Evolutionary conservation across 176 grass and related monocot genomes (phyloP), one percentile per base, ranked within the genome.

Genomic region (Cenchrus americanus): DNA sequence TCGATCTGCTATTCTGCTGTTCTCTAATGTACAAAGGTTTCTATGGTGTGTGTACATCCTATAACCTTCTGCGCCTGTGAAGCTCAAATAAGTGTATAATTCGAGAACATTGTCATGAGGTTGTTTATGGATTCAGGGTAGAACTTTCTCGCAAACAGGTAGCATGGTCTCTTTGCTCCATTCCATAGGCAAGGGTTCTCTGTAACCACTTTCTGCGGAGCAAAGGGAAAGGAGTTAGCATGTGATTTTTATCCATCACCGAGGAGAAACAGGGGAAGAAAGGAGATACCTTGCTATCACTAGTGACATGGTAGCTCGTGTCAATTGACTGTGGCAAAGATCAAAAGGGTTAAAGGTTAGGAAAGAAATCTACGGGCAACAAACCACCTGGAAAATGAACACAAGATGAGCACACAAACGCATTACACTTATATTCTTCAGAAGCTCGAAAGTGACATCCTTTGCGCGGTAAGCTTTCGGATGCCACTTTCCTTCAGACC

Each of bases 401-500:
- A 73, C 4, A 75, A 61, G 30, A 74, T 23, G 26, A 61, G 49
- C 76, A 70, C 30, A 65, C 77, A 87, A 49, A 78, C 70, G 69
- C 84, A 74, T 89, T 89, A 98, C 96, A 40, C 89, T 89, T 87
- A 96, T 94, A 72, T 94, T 98, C 77, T 96, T 98, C 62, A 96
- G 80, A 68, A 94, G 89, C 22, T 94, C 86, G 6, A 89, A 87
- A 82, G 83, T 95, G 49, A 96, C 74, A 85, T 98, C 93, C 67
- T 87, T 88, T 71, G 96, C 85, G 21, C 89, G 80, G 69, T 98
- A 98, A 53, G 93, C 85, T 91, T 92, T 98, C 30, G 96, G 96
- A 84, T 98, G 96, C 96, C 96, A 98, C 75, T 98, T 98, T 26
- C 96, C 96, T 92, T 98, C 96, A 34, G 96, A 98, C 96, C 96